These are phyloP conservation scores for Effrenium voratum DNA, from an alignment of 73 alveolate species.

Conservation along the genomic window DNA sequence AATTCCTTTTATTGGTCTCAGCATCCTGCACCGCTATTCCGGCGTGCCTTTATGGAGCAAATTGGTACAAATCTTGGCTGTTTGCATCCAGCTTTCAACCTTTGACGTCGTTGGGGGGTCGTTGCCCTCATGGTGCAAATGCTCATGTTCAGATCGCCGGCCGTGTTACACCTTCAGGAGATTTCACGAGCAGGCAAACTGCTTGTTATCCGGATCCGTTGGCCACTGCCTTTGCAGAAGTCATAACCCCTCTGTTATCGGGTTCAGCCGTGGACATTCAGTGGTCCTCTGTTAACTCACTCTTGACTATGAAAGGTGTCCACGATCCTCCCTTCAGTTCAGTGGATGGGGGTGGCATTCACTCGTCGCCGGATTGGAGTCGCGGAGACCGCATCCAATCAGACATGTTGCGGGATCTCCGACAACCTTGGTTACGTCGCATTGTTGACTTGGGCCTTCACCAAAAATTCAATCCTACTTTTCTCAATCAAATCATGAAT, in stretches of 20 bases:
- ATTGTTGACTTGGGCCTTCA: background rate
- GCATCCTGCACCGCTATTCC: background rate
- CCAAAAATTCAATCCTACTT: background rate
- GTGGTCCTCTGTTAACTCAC: background rate
- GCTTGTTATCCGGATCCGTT: background rate
- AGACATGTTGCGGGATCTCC: background rate
- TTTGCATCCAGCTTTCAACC: background rate
- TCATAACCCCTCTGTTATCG: background rate
- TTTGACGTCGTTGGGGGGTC: background rate
- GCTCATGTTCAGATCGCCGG: background rate
- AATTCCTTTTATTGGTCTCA: background rate
- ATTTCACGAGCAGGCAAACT: background rate
- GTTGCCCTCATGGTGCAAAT: background rate
- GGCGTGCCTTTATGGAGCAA: background rate
- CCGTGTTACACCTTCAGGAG: background rate
- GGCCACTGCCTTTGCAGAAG: background rate
- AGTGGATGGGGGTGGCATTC: conserved; percentile 31
- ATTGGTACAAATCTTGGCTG: conserved; percentile 31
- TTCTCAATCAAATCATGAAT: background rate
- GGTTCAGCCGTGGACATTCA: background rate
- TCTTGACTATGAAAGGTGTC: background rate
- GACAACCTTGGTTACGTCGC: background rate
- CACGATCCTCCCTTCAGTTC: background rate
- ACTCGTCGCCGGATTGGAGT: conserved; percentile 44
- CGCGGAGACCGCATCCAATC: background rate